Evolutionary conservation across 2,329 filamentous ascomycete genomes (phyloP), one percentile per base, ranked within the genome.

Genomic region (Bipolaris gigantea): DNA sequence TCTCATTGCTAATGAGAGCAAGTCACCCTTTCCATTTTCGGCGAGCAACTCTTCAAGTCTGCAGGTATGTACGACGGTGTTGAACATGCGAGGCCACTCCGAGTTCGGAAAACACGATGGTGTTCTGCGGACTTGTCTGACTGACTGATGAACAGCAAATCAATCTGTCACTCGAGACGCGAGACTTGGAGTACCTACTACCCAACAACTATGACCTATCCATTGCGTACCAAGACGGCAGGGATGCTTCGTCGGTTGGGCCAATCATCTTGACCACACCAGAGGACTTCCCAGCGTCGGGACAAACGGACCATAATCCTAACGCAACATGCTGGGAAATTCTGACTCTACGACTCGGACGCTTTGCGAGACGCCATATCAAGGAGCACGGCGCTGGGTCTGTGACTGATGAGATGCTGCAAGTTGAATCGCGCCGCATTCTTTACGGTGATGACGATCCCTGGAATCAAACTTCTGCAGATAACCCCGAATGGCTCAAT

Each of bases 371-470:
- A 48, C 69, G 76, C 55, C 62, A 73, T 15, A 70, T 71, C 4
- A 65, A 68, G 23, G 53, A 73, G 34, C 72, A 77, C 38, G 66
- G 77, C 1, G 61, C 74, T 15, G 45, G 56, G 4, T 62, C 61
- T 15, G 59, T 80, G 18, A 80, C 77, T 1, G 80, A 83, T 56
- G 77, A 79, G 16, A 77, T 80, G 73, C 69, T 83, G 6, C 80
- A 82, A 62, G 57, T 60, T 4, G 72, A 80, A 50, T 76, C 80
- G 2, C 72, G 80, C n/a, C 65, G 67, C 34, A 77, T 82, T 18
- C 54, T 81, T 5, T 83, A 80, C 52, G 76, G 77, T 15, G 72
- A 72, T 15, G 79, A 81, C 36, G 80, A 82, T 49, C 62, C 72
- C 7, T 82, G 79, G 79, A 77, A 81, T 48, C 72, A 75, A 27